Percentiles rank a stretch among this genome's conserved stretches.
Conservation (phyloP, 1,284 basidiomycete genomes). For the Tetrapyrgos nigripes region DNA sequence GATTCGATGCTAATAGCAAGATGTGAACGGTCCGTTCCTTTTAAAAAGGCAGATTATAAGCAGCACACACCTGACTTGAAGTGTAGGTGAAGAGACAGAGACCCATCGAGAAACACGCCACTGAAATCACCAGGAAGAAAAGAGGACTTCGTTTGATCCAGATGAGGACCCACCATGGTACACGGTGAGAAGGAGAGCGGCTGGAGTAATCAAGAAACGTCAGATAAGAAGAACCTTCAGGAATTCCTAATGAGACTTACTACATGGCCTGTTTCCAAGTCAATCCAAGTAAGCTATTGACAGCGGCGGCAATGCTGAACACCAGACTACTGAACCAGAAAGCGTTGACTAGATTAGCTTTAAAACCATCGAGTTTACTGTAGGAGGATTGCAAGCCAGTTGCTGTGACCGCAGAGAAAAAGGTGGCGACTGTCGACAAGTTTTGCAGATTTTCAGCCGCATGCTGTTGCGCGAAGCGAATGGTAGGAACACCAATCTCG, state of each 20-base stretch:
- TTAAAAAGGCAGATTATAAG: conserved; percentile 7
- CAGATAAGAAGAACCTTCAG: too few relatives aligned
- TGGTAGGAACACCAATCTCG: conserved; percentile 77
- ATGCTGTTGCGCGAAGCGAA: conserved; percentile 77
- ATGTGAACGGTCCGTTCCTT: conserved; percentile 7
- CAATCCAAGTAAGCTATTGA: conserved; percentile 73
- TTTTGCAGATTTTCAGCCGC: conserved; percentile 73
- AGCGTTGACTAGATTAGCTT: conserved; percentile 62
- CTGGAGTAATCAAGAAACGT: conserved; percentile 24
- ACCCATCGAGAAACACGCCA: conserved; percentile 74
- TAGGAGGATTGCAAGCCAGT: conserved; percentile 75
- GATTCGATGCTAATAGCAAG: conserved; percentile 49
- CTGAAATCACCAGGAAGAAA: conserved; percentile 75
- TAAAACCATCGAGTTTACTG: conserved; percentile 31
- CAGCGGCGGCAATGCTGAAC: conserved; percentile 77
- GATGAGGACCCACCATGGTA: conserved; percentile 83
- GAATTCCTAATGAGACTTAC: conserved; percentile 46
- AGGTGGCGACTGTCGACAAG: conserved; percentile 76
- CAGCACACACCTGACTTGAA: conserved; percentile 55
- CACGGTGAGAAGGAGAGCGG: conserved; percentile 60
- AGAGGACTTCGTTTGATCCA: conserved; percentile 83
- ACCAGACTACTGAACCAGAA: conserved; percentile 80
- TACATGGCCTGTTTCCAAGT: conserved; percentile 84
- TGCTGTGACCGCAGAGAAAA: conserved; percentile 79
- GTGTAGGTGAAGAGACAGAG: conserved; percentile 61